Evolutionary conservation across 257 asterid genomes (phyloP).

Genomic region (Lavandula angustifolia): DNA sequence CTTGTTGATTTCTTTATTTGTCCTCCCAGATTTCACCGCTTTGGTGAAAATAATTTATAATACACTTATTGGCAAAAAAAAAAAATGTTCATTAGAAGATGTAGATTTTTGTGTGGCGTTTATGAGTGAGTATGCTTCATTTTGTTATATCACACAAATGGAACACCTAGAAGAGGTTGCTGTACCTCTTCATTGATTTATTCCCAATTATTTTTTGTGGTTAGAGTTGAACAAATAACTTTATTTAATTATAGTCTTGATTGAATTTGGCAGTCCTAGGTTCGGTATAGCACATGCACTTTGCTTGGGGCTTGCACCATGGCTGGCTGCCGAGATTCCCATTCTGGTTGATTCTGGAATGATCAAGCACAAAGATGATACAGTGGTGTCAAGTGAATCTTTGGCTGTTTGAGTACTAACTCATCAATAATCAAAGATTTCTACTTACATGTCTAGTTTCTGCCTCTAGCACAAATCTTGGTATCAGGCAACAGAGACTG

Average conservation of each 20-base stretch:
- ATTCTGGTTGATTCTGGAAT: slow-evolving; percentile 90
- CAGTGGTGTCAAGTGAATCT: slow-evolving; percentile 57
- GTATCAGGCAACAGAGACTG: not conserved
- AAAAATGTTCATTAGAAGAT: too few relatives aligned
- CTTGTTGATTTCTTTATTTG: not conserved
- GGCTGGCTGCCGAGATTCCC: slow-evolving; percentile 97
- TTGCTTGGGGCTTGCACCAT: slow-evolving; percentile 92
- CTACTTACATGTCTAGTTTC: not conserved
- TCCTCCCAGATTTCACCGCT: not conserved
- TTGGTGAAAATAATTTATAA: not conserved
- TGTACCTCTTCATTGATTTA: not conserved
- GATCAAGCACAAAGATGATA: slow-evolving; percentile 91
- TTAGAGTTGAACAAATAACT: not conserved
- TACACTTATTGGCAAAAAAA: not conserved
- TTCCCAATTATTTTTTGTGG: slow-evolving; percentile 8
- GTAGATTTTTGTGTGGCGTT: not conserved
- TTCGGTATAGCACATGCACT: slow-evolving; percentile 94
- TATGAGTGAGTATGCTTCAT: not conserved
- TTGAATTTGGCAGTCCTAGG: slow-evolving; percentile 61
- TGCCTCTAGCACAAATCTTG: slow-evolving; percentile 12
- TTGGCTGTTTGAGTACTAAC: slow-evolving; percentile 33
- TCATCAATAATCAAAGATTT: not conserved
- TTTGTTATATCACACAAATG: not conserved
- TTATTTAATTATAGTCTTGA: not conserved
- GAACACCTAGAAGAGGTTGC: not conserved